These are phyloP conservation scores for Theileria orientalis DNA, from an alignment of 169 alveolate species.

Conservation along the genomic window DNA sequence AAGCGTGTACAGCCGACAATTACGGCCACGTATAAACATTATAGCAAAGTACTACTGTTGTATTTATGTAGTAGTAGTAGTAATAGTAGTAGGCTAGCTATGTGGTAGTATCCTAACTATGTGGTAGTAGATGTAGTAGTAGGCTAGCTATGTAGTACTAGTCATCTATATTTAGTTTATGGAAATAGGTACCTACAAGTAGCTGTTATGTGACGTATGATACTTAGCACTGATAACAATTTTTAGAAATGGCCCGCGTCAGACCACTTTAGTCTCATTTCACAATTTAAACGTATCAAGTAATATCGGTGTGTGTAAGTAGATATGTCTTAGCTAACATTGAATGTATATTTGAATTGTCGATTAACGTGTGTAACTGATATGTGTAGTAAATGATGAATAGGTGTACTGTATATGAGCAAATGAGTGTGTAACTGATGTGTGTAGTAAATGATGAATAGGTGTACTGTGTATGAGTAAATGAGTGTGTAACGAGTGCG, in stretches of 20 bases:
- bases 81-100: not conserved
- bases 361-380: not conserved
- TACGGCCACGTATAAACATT: not conserved
- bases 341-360: not conserved
- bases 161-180: too few relatives aligned
- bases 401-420: not conserved
- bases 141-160: too few relatives aligned
- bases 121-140: too few relatives aligned
- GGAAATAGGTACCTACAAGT: too few relatives aligned
- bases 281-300: constrained; percentile 37
- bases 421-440: not conserved
- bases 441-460: not conserved
- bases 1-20: not conserved
- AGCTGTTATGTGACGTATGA: too few relatives aligned
- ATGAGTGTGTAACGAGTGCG: not conserved
- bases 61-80: not conserved
- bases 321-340: too few relatives aligned
- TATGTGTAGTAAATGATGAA: not conserved
- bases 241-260: constrained; percentile 64
- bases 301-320: constrained; percentile 7
- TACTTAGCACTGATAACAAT: not conserved
- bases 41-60: not conserved
- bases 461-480: not conserved
- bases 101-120: not conserved
- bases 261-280: constrained; percentile 65